Base-by-base conservation (phyloP, 495 filamentous ascomycete genomes). In the Talaromyces proteolyticus region DNA sequence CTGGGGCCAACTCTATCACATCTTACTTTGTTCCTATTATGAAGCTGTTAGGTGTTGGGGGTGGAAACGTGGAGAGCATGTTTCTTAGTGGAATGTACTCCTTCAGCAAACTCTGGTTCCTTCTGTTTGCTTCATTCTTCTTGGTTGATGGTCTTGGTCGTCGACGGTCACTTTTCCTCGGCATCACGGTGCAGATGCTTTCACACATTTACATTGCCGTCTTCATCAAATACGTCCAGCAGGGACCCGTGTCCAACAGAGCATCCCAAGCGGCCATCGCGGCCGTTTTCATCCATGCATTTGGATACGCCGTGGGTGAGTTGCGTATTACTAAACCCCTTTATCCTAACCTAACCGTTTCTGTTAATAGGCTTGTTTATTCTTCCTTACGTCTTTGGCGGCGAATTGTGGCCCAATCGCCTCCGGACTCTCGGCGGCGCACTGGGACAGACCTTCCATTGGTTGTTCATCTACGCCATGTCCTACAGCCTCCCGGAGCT, bases 381-480 rank as follows among this genome's bases (percentile, higher is more conserved):
- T 47, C 38, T 58, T 10, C 56, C 56, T 0, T 58, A 58, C 34
- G 8, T 60, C 2, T 60, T 60, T 36, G 54, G 57, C 12, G 57
- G 37, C 18, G 57, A 60, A 36, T 14, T 60, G 2, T 60, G 57
- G 57, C 57, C 57, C 1, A 60, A 60, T 34, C 47, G 42, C 11
- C 53, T 60, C 21, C 57, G 57, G 0, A 56, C 54, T 0, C 56
- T 60, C 24, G 53, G 57, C 39, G 51, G 25, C 3, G 51, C 53
- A 23, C 11, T 60, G 0, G 53, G 36, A 10, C 57, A 60, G 34
- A 45, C 16, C 19, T 56, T 60, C 44, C 57, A 60, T 23, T 60
- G 57, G 56, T 38, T 55, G 16, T 58, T 55, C 18, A 39, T 36
- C 23, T 58, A 45, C 25, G 45, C 52, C 5, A 42, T 58, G 39